phyloP scores from a whole-genome alignment of 148 eudicot genomes.

The Spergularia bocconei region DNA sequence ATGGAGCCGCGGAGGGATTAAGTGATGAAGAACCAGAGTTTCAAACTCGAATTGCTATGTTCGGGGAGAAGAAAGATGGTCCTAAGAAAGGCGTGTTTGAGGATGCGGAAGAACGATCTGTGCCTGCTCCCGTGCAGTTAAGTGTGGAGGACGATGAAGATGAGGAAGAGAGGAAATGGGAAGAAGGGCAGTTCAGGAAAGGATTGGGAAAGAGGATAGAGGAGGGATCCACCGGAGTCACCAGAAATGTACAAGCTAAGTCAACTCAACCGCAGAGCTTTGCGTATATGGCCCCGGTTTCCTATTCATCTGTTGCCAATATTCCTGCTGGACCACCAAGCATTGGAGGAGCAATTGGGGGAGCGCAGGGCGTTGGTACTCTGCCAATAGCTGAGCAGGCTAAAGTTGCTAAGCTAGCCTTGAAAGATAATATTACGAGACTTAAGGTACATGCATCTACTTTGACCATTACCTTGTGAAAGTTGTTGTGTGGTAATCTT shows the following conservation, averaged over 20 bases:
- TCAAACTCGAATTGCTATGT: conserved; percentile 68
- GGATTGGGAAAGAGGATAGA: conserved; percentile 90
- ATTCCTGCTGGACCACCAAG: conserved; percentile 32
- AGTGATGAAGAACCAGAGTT: conserved; percentile 98
- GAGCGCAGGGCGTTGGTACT: conserved; percentile 39
- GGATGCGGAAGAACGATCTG: conserved; percentile 47
- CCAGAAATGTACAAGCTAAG: conserved; percentile 39
- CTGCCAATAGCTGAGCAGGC: conserved; percentile 79
- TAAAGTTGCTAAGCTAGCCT: conserved; percentile 71
- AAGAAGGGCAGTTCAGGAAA: conserved; percentile 88
- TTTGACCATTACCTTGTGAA: not conserved
- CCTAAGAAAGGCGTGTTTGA: conserved; percentile 74
- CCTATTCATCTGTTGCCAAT: conserved; percentile 36
- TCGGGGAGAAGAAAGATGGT: conserved; percentile 51
- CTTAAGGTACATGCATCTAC: conserved; percentile 50
- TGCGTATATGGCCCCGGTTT: conserved; percentile 24
- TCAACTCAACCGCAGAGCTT: conserved; percentile 41
- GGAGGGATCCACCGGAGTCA: conserved; percentile 49
- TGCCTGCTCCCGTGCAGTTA: conserved; percentile 25
- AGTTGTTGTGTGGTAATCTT: not conserved
- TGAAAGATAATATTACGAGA: conserved; percentile 67
- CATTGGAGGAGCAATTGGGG: conserved; percentile 59
- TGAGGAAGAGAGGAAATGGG: conserved; percentile 93
- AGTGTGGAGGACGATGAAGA: conserved; percentile 58
- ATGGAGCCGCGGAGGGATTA: conserved; percentile 87